Evolutionary conservation across 2,329 filamentous ascomycete genomes (phyloP), one percentile per base, ranked within the genome.

Genomic region (Botrytis deweyae): DNA sequence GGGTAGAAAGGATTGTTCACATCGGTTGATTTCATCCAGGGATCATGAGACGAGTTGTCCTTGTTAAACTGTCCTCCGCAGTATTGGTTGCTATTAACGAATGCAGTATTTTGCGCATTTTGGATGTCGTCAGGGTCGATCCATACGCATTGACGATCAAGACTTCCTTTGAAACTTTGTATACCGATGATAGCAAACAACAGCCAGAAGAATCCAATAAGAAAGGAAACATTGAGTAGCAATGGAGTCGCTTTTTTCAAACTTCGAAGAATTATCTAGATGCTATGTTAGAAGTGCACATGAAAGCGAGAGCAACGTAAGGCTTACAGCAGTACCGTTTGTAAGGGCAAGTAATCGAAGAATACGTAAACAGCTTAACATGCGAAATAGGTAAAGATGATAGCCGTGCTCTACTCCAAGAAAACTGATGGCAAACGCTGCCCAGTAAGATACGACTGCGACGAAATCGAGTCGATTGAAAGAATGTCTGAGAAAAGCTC

Each of bases 171-270:
- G 85, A 99, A 99, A 83, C 93, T 97, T 82, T 99, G 97, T 36
- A 99, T 92, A 9, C 96, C 97, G 74, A 99, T 91, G 76, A 99
- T 98, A 55, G 94, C 96, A 84, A 99, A 99, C 18, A 98, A 85
- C 61, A 99, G 88, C 96, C 96, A 99, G 83, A 99, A 99, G 84
- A 99, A 99, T 22, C 93, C 89, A 77, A 99, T 94, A 36, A 99
- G 86, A 81, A 99, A 98, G 1, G 93, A 95, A 46, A 99, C 95
- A 76, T 97, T 94, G 40, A 98, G 89, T 38, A 99, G 89, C 52
- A 97, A 86, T 2, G 97, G 96, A 0, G 95, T 94, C 2, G 96
- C 95, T 81, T 97, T 97, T 81, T 99, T 99, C 75, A 99, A 83
- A 87, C 95, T 98, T 81, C 94, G 89, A 63, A 99, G 85, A 79